Base-by-base conservation (phyloP, 805 yeast genomes). In the Kluyveromyces siamensis region DNA sequence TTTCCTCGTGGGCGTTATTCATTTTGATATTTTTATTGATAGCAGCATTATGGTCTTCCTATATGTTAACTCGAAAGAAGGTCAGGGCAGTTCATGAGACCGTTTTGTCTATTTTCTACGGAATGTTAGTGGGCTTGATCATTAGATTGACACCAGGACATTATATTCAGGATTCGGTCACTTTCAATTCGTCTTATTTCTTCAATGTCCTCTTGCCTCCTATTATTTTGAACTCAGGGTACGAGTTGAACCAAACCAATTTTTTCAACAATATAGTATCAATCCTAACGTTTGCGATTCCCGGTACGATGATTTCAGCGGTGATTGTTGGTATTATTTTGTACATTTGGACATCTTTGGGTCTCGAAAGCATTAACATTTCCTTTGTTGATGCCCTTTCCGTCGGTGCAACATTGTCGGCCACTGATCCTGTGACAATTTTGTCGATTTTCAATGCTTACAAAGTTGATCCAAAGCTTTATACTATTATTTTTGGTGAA, bases 41-140 rank as follows among this genome's bases (percentile, higher is more conserved):
- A 50, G 77, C 90, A 8, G 96, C 99, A 0, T 71, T 93, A 46
- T 93, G 97, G 97, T 87, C 96, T 3, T 84, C 95, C 30, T 93
- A 91, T 68, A 91, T 86, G 63, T 72, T 93, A 44, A 96, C 91
- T 61, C 96, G 88, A 59, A 78, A 87, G 57, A 77, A 93, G 55
- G 91, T 93, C 59, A 90, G 87, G 66, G 95, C 96, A 3, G 80
- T 93, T n/a, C 99, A 93, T 67, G 99, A 93, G 69, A 93, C 99
- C 0, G 98, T 93, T 38, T 71, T 95, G 41, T 88, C 98, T 1
- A 93, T 93, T 50, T 89, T 93, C 63, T 89, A 91, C 59, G 99
- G 99, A 18, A 90, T 88, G 98, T 74, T 88, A 43, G 96, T 93
- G 27, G 99, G 99, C 0, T 67, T 95, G 35, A 77, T 93, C 19